A percentile compares a stretch with the other conserved stretches of the same genome.
Conservation (phyloP, 495 filamentous ascomycete genomes). For the Daldinia bambusicola region DNA sequence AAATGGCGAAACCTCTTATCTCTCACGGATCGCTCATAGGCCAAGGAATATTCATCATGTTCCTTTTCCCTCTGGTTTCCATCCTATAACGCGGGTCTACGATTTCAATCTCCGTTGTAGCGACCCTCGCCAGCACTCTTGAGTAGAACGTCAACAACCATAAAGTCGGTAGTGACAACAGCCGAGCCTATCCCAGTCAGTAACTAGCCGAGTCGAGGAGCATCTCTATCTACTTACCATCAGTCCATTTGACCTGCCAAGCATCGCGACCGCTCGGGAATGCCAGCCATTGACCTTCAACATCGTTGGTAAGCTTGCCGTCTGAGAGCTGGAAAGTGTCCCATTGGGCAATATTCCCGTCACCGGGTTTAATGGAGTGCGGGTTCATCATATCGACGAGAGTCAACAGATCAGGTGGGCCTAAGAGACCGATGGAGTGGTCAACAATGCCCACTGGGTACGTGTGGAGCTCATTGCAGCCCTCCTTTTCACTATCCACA, state of each 20-base stretch:
- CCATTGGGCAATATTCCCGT: conserved; percentile 49
- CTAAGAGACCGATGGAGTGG: conserved; percentile 51
- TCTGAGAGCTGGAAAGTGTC: conserved; percentile 48
- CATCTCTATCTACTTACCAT: conserved; percentile 41
- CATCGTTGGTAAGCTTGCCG: conserved; percentile 45
- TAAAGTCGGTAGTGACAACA: conserved; percentile 49
- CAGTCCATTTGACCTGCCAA: conserved; percentile 55
- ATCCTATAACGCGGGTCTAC: not conserved
- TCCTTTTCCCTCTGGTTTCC: not conserved
- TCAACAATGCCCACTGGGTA: conserved; percentile 48
- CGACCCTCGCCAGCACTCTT: conserved; percentile 46
- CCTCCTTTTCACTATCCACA: conserved; percentile 35
- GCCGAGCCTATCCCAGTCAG: conserved; percentile 43
- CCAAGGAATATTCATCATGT: not conserved
- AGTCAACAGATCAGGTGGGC: conserved; percentile 49
- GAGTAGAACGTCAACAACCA: conserved; percentile 51
- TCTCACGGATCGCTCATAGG: conserved; percentile 2
- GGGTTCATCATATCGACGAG: conserved; percentile 53
- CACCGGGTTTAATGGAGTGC: conserved; percentile 34
- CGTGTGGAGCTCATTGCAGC: conserved; percentile 50
- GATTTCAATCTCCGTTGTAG: conserved; percentile 38
- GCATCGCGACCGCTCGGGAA: conserved; percentile 44
- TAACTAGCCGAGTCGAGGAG: not conserved
- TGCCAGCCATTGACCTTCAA: conserved; percentile 49
- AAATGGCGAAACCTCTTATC: not conserved